These are phyloP conservation scores for Didymella arachidicola DNA, from an alignment of 2,329 filamentous ascomycete species.

Conservation along the genomic window DNA sequence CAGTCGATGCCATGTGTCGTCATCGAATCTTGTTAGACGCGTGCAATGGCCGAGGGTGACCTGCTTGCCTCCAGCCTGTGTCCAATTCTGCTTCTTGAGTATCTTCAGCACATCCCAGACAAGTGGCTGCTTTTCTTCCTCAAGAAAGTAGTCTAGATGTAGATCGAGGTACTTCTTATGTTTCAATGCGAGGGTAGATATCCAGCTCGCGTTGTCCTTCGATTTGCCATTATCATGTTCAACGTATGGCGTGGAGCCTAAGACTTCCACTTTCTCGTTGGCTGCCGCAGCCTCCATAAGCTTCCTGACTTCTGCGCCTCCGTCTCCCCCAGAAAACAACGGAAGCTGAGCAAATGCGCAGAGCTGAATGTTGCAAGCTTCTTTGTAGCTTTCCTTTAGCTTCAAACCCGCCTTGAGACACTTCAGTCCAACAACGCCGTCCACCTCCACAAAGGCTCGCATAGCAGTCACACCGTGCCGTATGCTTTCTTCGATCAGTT, in stretches of 20 bases:
- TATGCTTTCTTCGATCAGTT: slow-evolving; percentile 71
- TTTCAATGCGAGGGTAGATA: slow-evolving; percentile 62
- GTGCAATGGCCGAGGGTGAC: slow-evolving; percentile 72
- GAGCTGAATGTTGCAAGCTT: slow-evolving; percentile 68
- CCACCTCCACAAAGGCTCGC: slow-evolving; percentile 75
- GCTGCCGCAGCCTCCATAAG: slow-evolving; percentile 59
- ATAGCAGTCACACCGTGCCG: slow-evolving; percentile 71
- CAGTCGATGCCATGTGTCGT: slow-evolving; percentile 60
- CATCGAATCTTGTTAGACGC: slow-evolving; percentile 65
- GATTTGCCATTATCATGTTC: slow-evolving; percentile 61
- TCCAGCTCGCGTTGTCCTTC: slow-evolving; percentile 69
- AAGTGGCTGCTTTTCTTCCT: slow-evolving; percentile 58
- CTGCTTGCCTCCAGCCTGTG: slow-evolving; percentile 35
- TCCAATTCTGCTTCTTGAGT: slow-evolving; percentile 62
- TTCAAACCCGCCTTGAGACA: slow-evolving; percentile 65
- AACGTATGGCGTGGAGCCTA: slow-evolving; percentile 76
- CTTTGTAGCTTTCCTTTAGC: slow-evolving; percentile 63
- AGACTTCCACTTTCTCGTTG: slow-evolving; percentile 60
- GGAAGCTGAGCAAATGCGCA: slow-evolving; percentile 76
- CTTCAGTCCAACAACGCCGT: slow-evolving; percentile 65
- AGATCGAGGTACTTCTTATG: slow-evolving; percentile 69
- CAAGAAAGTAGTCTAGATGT: slow-evolving; percentile 75
- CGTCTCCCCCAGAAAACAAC: slow-evolving; percentile 64
- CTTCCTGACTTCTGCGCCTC: slow-evolving; percentile 60
- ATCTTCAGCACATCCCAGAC: slow-evolving; percentile 63